These are phyloP conservation scores for Ophiostoma populinum DNA, from an alignment of 2,329 filamentous ascomycete genomes.

Conservation along the genomic window DNA sequence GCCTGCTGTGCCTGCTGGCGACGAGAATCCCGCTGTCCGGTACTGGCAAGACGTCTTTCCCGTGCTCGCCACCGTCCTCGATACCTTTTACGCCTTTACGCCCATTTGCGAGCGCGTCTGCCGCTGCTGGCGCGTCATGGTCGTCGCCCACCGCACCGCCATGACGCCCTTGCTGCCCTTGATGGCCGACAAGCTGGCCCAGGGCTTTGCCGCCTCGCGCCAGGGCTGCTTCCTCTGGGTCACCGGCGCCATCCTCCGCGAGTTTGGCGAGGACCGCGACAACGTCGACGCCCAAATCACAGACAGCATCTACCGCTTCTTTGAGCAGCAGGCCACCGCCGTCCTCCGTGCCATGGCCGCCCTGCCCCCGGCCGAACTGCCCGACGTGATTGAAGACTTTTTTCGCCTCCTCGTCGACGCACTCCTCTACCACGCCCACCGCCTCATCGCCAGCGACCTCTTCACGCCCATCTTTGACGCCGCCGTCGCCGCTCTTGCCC, in stretches of 20 bases:
- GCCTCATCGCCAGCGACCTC: conserved; percentile 62
- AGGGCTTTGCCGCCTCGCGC: conserved; percentile 66
- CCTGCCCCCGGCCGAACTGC: conserved; percentile 55
- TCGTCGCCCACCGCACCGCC: conserved; percentile 82
- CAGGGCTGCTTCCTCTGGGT: conserved; percentile 99
- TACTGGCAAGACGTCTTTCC: conserved; percentile 94
- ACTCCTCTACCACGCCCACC: conserved; percentile 78
- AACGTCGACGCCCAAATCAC: conserved; percentile 68
- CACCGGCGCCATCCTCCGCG: conserved; percentile 81
- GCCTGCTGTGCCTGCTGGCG: conserved; percentile 52
- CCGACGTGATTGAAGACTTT: conserved; percentile 84
- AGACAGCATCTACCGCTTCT: conserved; percentile 82
- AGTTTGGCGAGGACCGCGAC: conserved; percentile 84
- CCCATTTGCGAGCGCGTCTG: conserved; percentile 90
- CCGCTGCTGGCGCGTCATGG: conserved; percentile 91
- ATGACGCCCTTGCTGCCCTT: conserved; percentile 71
- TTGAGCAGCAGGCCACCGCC: conserved; percentile 78
- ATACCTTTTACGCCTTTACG: conserved; percentile 69
- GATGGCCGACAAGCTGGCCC: conserved; percentile 75
- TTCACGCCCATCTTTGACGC: conserved; percentile 75
- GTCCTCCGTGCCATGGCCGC: conserved; percentile 84
- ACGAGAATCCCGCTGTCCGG: conserved; percentile 80
- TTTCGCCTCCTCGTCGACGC: conserved; percentile 87
- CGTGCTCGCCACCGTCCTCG: conserved; percentile 67
- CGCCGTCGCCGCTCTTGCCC: conserved; percentile 65